A percentile compares a stretch with the other conserved stretches of the same genome.
Conservation (phyloP, 352 stramenopile species). For the Pythium oligandrum region DNA sequence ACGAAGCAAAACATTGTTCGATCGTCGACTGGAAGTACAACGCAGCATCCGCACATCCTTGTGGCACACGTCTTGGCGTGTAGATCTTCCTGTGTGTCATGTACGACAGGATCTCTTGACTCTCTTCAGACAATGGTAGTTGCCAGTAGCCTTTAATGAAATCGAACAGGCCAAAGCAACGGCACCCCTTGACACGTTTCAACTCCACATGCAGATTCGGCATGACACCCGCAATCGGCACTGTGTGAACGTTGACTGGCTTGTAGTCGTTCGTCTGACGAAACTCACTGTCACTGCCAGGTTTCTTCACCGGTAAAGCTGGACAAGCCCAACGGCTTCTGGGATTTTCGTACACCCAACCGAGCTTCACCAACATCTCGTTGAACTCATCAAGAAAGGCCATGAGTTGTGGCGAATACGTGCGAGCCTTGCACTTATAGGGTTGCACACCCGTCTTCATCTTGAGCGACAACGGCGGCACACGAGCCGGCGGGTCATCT, state of each 20-base stretch:
- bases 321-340: constrained; percentile 16
- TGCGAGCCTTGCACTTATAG: constrained; percentile 17
- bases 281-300: constrained; percentile 9
- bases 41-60: constrained; percentile 7
- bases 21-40: constrained; percentile 14
- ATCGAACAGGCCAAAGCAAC: background rate
- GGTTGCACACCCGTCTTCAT: constrained; percentile 16
- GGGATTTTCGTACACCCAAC: constrained; percentile 24
- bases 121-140: background rate
- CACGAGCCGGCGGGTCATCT: constrained; percentile 13
- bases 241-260: constrained; percentile 13
- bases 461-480: constrained; percentile 15
- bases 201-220: constrained; percentile 15
- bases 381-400: constrained; percentile 19
- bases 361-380: constrained; percentile 12
- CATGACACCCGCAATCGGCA: constrained; percentile 23
- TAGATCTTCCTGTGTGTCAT: constrained; percentile 8
- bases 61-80: constrained; percentile 7
- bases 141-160: constrained; percentile 2
- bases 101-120: constrained; percentile 9
- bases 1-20: constrained; percentile 11
- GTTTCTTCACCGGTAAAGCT: constrained; percentile 16
- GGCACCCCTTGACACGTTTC: background rate
- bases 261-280: constrained; percentile 23
- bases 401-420: constrained; percentile 14